A percentile compares a stretch with the other conserved stretches of the same genome.
Conservation (phyloP, 306 rosid genomes). For the Cicer pinnatifidum region DNA sequence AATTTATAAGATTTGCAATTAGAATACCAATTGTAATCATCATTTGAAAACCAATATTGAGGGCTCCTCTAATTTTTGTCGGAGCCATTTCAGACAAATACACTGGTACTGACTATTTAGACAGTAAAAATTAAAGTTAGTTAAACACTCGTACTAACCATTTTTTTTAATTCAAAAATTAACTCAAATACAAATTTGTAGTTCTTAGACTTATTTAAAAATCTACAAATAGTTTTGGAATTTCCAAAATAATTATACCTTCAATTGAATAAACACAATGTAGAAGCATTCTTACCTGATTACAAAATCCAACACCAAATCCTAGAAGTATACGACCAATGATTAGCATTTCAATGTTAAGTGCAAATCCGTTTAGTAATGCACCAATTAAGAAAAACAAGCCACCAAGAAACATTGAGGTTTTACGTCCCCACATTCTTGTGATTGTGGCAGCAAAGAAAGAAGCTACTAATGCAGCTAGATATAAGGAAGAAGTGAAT, state of each 20-base stretch:
- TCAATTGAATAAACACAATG: too few relatives aligned
- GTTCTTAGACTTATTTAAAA: too few relatives aligned
- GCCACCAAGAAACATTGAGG: slow-evolving; percentile 43
- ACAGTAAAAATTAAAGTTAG: not conserved
- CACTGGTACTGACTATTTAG: slow-evolving; percentile 42
- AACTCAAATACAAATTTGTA: too few relatives aligned
- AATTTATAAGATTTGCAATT: slow-evolving; percentile 44
- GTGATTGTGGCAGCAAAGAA: slow-evolving; percentile 38
- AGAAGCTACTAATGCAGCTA: slow-evolving; percentile 42
- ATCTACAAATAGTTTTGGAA: too few relatives aligned
- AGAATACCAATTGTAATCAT: slow-evolving; percentile 47
- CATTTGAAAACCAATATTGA: slow-evolving; percentile 45
- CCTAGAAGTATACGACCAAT: slow-evolving; percentile 45
- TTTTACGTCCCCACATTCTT: slow-evolving; percentile 38
- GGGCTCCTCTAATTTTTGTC: slow-evolving; percentile 43
- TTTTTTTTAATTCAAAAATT: too few relatives aligned
- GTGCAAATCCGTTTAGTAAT: slow-evolving; percentile 35
- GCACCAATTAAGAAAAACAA: slow-evolving; percentile 40
- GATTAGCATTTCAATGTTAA: slow-evolving; percentile 39
- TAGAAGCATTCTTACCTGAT: slow-evolving; percentile 33
- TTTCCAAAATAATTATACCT: too few relatives aligned
- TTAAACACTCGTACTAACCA: too few relatives aligned
- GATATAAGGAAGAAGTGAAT: slow-evolving; percentile 43
- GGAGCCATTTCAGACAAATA: slow-evolving; percentile 52
- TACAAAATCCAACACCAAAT: slow-evolving; percentile 45